Evolutionary conservation across 768 basidiomycete species (phyloP).

Genomic region (Hygrophoropsis aurantiaca): DNA sequence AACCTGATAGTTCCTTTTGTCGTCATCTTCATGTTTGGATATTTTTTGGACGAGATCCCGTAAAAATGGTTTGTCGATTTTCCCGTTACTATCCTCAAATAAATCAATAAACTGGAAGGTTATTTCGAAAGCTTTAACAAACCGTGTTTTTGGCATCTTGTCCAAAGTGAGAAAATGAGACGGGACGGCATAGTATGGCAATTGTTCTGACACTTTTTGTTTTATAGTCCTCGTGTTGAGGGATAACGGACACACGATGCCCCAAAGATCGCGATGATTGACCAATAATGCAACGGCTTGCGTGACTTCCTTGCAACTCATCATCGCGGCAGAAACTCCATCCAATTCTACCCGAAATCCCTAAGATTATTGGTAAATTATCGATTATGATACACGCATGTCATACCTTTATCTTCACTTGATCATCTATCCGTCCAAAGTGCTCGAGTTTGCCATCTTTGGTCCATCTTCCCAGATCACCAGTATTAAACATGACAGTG

Average conservation of each 20-base stretch:
- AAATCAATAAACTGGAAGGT: background rate
- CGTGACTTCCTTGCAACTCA: slow-evolving; percentile 44
- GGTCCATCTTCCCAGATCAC: slow-evolving; percentile 58
- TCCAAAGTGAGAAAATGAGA: slow-evolving; percentile 42
- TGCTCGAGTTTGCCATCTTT: slow-evolving; percentile 54
- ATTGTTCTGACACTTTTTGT: slow-evolving; percentile 46
- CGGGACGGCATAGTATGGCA: slow-evolving; percentile 63
- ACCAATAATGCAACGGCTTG: slow-evolving; percentile 52
- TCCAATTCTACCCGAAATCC: slow-evolving; percentile 67
- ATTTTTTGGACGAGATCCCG: slow-evolving; percentile 28
- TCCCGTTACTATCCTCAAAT: slow-evolving; percentile 41
- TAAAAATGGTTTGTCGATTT: slow-evolving; percentile 49
- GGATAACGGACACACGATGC: slow-evolving; percentile 46
- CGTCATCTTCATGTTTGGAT: background rate
- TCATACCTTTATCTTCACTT: slow-evolving; percentile 59
- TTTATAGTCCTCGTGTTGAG: slow-evolving; percentile 39
- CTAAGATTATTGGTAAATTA: slow-evolving; percentile 18
- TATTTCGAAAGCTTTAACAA: slow-evolving; percentile 16
- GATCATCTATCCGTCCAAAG: slow-evolving; percentile 60
- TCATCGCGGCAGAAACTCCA: slow-evolving; percentile 58
- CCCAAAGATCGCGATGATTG: slow-evolving; percentile 51
- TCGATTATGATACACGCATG: background rate
- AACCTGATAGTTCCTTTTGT: no score
- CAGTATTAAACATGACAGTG: slow-evolving; percentile 60
- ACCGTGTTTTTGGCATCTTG: slow-evolving; percentile 54